phyloP scores from a whole-genome alignment of 2,329 filamentous ascomycete genomes.

The Alternaria viburni region DNA sequence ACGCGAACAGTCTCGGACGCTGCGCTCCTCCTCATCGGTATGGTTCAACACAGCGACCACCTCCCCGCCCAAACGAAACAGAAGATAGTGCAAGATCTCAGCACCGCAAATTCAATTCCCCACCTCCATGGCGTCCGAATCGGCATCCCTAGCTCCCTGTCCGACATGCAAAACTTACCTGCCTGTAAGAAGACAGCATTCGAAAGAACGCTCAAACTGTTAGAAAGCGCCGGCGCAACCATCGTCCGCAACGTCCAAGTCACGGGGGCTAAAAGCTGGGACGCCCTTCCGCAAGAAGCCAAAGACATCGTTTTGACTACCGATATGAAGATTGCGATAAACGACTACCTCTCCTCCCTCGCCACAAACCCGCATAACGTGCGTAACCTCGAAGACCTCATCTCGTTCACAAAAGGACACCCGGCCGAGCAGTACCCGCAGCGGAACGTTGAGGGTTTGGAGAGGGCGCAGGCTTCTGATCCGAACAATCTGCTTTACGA shows the following conservation, averaged over 20 bases:
- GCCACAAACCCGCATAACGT: conserved; percentile 62
- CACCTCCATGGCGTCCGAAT: conserved; percentile 11
- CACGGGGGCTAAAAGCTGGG: conserved; percentile 46
- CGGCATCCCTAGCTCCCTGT: conserved; percentile 6
- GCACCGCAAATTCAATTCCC: conserved; percentile 8
- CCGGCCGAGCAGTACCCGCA: conserved; percentile 62
- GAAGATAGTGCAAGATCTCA: background rate
- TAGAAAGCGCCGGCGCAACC: conserved; percentile 14
- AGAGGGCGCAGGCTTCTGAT: conserved; percentile 49
- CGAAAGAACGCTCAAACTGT: background rate
- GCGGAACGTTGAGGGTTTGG: conserved; percentile 54
- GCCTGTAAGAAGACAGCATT: conserved; percentile 7
- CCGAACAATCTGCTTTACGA: conserved; percentile 58
- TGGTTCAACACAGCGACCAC: background rate
- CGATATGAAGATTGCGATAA: conserved; percentile 63
- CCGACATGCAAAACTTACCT: background rate
- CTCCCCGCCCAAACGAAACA: background rate
- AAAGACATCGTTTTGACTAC: conserved; percentile 55
- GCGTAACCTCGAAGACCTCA: conserved; percentile 56
- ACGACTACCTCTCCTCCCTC: conserved; percentile 61
- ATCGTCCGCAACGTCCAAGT: conserved; percentile 32
- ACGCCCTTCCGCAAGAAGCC: conserved; percentile 48
- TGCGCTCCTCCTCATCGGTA: conserved; percentile 53
- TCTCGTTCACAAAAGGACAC: conserved; percentile 59
- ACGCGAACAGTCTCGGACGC: conserved; percentile 61